These are phyloP conservation scores for Quercus phellos DNA, from an alignment of 331 rosid species.

Conservation along the genomic window DNA sequence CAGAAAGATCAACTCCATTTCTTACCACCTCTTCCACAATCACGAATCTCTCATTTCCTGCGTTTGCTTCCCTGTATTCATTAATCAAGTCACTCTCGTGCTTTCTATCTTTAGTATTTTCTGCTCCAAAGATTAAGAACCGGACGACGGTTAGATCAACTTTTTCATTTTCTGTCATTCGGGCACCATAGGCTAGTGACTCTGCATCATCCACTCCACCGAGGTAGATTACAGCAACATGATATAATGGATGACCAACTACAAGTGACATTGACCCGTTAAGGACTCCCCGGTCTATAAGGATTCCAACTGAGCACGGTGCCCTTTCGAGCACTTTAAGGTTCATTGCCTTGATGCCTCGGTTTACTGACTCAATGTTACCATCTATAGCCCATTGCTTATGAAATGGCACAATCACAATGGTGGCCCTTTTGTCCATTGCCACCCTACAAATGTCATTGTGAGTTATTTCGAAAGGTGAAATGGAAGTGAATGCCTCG, in stretches of 20 bases:
- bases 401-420: constrained; percentile 61
- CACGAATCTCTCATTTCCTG: constrained; percentile 43
- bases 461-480: constrained; percentile 32
- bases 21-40: constrained; percentile 53
- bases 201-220: constrained; percentile 73
- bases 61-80: constrained; percentile 40
- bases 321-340: constrained; percentile 40
- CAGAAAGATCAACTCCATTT: constrained; percentile 49
- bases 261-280: constrained; percentile 25
- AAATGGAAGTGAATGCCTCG: constrained; percentile 51
- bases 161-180: constrained; percentile 48
- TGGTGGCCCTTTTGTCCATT: constrained; percentile 30
- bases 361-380: constrained; percentile 20
- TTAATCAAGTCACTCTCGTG: constrained; percentile 46
- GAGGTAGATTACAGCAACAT: constrained; percentile 48
- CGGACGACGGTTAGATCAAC: constrained; percentile 48
- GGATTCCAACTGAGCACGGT: constrained; percentile 63
- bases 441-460: constrained; percentile 44
- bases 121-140: constrained; percentile 58
- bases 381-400: constrained; percentile 65
- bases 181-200: constrained; percentile 53
- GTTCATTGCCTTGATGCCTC: constrained; percentile 38
- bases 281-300: constrained; percentile 48
- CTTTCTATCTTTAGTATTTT: constrained; percentile 43
- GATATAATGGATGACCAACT: constrained; percentile 10